Percentiles rank a stretch among this genome's conserved stretches.
Evolutionary conservation across 768 basidiomycete species (phyloP).

Genomic region (Chlorophyllum brunneum): DNA sequence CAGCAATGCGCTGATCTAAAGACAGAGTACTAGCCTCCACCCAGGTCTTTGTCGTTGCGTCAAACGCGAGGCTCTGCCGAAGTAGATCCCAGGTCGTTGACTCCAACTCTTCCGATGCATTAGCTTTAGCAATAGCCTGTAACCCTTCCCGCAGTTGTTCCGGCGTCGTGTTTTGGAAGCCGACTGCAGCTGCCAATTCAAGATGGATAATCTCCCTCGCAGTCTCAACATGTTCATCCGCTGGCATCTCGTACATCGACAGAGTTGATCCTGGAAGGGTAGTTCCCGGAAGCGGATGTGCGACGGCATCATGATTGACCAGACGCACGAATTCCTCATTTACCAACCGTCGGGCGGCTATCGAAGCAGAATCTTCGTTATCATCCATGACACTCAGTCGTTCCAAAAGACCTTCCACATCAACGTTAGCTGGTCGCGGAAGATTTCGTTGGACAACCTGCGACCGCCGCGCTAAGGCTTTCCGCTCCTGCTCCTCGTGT

Average conservation of each 20-base stretch:
- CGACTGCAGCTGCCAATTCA: conserved; percentile 78
- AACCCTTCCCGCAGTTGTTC: conserved; percentile 79
- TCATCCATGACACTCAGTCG: conserved; percentile 52
- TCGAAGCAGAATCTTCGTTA: conserved; percentile 35
- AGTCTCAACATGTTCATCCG: conserved; percentile 65
- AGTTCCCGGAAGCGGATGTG: conserved; percentile 87
- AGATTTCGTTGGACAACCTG: conserved; percentile 76
- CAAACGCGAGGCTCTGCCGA: conserved; percentile 61
- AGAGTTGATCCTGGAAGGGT: conserved; percentile 65
- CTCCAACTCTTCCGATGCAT: conserved; percentile 50
- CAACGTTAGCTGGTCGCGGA: conserved; percentile 83
- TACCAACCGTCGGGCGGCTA: conserved; percentile 58
- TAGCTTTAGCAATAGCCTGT: conserved; percentile 55
- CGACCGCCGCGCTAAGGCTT: conserved; percentile 78
- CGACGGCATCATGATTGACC: conserved; percentile 84
- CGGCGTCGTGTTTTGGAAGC: conserved; percentile 79
- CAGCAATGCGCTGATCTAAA: conserved; percentile 54
- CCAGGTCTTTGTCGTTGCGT: conserved; percentile 56
- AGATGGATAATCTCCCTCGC: conserved; percentile 72
- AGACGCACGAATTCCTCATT: conserved; percentile 75
- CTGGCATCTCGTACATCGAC: conserved; percentile 70
- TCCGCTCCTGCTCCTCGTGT: conserved; percentile 74
- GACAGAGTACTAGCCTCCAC: conserved; percentile 61
- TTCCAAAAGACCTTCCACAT: conserved; percentile 59
- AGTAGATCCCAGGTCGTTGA: conserved; percentile 64